These are phyloP conservation scores for Borealophlyctis nickersoniae DNA, from an alignment of 192 early-diverging fungal species.

Conservation along the genomic window DNA sequence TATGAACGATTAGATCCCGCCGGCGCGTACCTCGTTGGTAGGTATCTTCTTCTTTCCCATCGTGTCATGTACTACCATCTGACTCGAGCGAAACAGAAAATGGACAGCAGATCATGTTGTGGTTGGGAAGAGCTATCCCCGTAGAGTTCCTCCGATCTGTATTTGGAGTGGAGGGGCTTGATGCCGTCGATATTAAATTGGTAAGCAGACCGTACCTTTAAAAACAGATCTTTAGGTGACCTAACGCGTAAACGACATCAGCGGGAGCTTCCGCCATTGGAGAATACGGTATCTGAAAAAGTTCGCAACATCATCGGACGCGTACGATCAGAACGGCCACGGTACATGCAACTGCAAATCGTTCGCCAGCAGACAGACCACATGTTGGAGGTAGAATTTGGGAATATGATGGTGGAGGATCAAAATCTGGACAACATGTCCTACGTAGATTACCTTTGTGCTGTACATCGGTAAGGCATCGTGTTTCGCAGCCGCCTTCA, in stretches of 20 bases:
- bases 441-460: conserved; percentile 90
- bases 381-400: conserved; percentile 72
- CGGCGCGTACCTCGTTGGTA: conserved; percentile 82
- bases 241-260: too few relatives aligned
- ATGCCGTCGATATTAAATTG: conserved; percentile 64
- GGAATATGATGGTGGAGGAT: conserved; percentile 79
- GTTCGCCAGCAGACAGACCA: conserved; percentile 84
- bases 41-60: conserved; percentile 4
- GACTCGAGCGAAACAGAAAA: conserved; percentile 55
- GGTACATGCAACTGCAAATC: conserved; percentile 67
- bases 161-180: conserved; percentile 75
- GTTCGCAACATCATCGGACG: conserved; percentile 64
- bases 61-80: conserved; percentile 11
- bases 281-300: conserved; percentile 59
- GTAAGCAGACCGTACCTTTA: conserved; percentile 54
- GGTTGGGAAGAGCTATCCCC: conserved; percentile 76
- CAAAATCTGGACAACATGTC: conserved; percentile 81
- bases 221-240: too few relatives aligned
- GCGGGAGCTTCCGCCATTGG: conserved; percentile 64
- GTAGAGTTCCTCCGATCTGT: conserved; percentile 64
- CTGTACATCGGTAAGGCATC: conserved; percentile 68
- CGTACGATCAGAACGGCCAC: conserved; percentile 61
- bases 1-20: conserved; percentile 68
- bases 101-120: conserved; percentile 73
- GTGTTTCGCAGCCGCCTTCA: too few relatives aligned